Evolutionary conservation across 2,329 filamentous ascomycete species (phyloP).

Genomic region (Arthrobotrys iridis): DNA sequence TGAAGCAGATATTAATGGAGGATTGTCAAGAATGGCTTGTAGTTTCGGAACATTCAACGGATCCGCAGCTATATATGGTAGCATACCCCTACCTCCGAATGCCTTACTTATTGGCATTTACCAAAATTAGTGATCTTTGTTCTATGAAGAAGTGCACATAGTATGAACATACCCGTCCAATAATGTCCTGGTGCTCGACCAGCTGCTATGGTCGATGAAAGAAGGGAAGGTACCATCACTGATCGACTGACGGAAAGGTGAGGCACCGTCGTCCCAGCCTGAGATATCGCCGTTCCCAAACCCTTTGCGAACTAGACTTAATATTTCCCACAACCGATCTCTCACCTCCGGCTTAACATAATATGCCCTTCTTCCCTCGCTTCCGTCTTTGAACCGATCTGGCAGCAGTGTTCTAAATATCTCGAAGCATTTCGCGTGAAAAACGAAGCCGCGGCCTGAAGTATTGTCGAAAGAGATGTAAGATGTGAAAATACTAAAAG

Average conservation of each 20-base stretch:
- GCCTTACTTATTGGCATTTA: conserved; percentile 32
- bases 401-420: conserved; percentile 48
- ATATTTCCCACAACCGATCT: conserved; percentile 50
- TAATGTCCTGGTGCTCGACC: conserved; percentile 45
- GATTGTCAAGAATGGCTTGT: conserved; percentile 38
- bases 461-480: conserved; percentile 53
- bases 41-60: conserved; percentile 36
- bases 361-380: conserved; percentile 31
- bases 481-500: conserved; percentile 49
- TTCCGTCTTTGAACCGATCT: conserved; percentile 42
- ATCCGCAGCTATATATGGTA: conserved; percentile 46
- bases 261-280: conserved; percentile 49
- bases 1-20: conserved; percentile 37
- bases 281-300: conserved; percentile 48
- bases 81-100: conserved; percentile 45
- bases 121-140: background rate
- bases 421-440: conserved; percentile 52
- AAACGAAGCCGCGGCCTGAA: conserved; percentile 44
- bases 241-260: conserved; percentile 46
- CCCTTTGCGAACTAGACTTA: conserved; percentile 41
- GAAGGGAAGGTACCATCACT: conserved; percentile 52
- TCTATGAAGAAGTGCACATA: background rate
- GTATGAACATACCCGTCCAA: conserved; percentile 37
- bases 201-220: conserved; percentile 47
- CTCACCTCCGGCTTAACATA: conserved; percentile 47